These are phyloP conservation scores for Mycena maculata DNA, from an alignment of 768 basidiomycete genomes.

Conservation along the genomic window DNA sequence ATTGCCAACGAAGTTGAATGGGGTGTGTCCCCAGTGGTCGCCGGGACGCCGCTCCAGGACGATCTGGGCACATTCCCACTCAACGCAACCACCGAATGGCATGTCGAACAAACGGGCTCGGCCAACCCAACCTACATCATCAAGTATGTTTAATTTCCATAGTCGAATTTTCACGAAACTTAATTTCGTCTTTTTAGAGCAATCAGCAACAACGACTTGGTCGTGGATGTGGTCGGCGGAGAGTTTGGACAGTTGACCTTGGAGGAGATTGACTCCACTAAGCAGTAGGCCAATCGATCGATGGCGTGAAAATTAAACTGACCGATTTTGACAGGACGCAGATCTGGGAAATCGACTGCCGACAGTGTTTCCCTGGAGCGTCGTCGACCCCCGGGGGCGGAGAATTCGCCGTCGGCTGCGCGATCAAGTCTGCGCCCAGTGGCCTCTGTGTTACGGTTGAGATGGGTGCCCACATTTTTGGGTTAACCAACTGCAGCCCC, in stretches of 20 bases:
- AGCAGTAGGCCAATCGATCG: constrained; percentile 5
- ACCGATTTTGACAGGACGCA: constrained; percentile 12
- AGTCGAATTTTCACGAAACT: background rate
- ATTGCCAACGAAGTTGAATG: constrained; percentile 18
- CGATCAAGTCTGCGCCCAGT: constrained; percentile 24
- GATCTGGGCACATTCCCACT: constrained; percentile 7
- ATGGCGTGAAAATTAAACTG: background rate
- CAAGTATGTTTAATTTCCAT: constrained; percentile 13
- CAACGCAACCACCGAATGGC: constrained; percentile 30
- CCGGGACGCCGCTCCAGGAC: constrained; percentile 26
- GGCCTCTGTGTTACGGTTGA: constrained; percentile 26
- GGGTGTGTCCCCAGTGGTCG: constrained; percentile 25
- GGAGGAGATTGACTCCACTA: constrained; percentile 15
- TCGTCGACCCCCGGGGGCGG: constrained; percentile 27
- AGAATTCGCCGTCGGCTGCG: constrained; percentile 24
- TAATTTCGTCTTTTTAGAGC: background rate
- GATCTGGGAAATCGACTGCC: constrained; percentile 31
- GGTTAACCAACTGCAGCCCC: constrained; percentile 1
- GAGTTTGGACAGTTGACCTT: constrained; percentile 14
- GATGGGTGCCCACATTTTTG: constrained; percentile 8
- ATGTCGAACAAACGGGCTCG: constrained; percentile 32
- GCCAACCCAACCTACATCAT: constrained; percentile 27
- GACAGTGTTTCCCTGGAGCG: constrained; percentile 23
- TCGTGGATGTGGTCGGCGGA: constrained; percentile 18
- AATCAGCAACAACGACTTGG: constrained; percentile 26